A percentile compares a stretch with the other conserved stretches of the same genome.
These are phyloP conservation scores for Arthrobotrys megalospora DNA, from an alignment of 2,329 filamentous ascomycete genomes.

Conservation along the genomic window DNA sequence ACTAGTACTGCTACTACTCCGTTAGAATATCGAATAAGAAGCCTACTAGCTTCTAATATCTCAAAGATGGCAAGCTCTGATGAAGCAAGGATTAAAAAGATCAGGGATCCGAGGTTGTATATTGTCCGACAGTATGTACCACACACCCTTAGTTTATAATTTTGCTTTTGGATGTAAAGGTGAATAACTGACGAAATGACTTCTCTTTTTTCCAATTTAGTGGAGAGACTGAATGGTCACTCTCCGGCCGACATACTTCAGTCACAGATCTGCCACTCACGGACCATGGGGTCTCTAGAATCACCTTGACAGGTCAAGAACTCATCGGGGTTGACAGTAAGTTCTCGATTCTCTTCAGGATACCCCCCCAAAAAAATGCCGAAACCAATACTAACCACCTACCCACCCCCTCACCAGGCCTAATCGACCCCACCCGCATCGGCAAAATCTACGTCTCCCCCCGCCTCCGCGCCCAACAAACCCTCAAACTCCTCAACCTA, in stretches of 20 bases:
- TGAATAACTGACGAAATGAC: background rate
- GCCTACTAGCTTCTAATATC: background rate
- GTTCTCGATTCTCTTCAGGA: constrained; percentile 70
- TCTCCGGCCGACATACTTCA: constrained; percentile 87
- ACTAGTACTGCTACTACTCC: background rate
- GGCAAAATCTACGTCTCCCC: constrained; percentile 82
- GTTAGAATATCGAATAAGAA: background rate
- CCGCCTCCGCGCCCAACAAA: constrained; percentile 84
- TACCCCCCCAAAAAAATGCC: background rate
- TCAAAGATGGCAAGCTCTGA: constrained; percentile 51
- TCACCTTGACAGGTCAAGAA: constrained; percentile 83
- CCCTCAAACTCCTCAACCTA: constrained; percentile 88
- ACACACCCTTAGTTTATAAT: background rate
- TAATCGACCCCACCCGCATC: constrained; percentile 66
- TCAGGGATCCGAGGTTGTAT: constrained; percentile 57
- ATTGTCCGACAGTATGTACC: constrained; percentile 56
- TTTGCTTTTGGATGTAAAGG: no score
- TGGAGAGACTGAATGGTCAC: constrained; percentile 90
- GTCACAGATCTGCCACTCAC: constrained; percentile 89
- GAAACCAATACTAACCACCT: background rate
- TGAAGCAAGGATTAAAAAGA: constrained; percentile 58
- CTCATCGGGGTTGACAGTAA: constrained; percentile 86
- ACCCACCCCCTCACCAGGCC: constrained; percentile 11
- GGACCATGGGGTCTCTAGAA: constrained; percentile 81
- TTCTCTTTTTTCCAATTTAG: constrained; percentile 10